These are phyloP conservation scores for Leucaena leucocephala DNA, from an alignment of 306 rosid species.

Conservation along the genomic window DNA sequence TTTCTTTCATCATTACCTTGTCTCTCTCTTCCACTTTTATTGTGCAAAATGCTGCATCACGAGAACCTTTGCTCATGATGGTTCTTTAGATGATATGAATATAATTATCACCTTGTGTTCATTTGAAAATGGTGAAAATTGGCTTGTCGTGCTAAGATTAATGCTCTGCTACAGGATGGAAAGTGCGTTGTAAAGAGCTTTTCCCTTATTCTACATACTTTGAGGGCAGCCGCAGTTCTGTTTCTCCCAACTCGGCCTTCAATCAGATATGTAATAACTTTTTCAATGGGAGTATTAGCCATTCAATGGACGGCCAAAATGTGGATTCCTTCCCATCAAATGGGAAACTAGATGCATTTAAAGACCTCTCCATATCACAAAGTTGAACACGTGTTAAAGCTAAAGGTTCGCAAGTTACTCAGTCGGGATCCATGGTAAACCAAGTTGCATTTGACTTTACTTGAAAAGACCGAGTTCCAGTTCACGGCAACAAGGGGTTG, in stretches of 20 bases:
- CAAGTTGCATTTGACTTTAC: slow-evolving; percentile 32
- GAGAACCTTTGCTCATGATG: not conserved
- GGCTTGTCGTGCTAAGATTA: slow-evolving; percentile 13
- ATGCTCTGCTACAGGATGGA: slow-evolving; percentile 73
- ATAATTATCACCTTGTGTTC: not conserved
- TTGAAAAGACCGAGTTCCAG: slow-evolving; percentile 31
- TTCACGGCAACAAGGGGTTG: slow-evolving; percentile 29
- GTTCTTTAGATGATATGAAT: not conserved
- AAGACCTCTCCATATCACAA: slow-evolving; percentile 55
- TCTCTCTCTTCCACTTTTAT: not conserved
- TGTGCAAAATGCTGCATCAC: slow-evolving; percentile 4
- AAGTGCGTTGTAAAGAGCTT: slow-evolving; percentile 64
- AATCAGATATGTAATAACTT: slow-evolving; percentile 48
- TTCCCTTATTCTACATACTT: slow-evolving; percentile 83
- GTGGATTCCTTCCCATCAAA: slow-evolving; percentile 53
- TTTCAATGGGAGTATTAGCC: slow-evolving; percentile 58
- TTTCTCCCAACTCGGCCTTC: slow-evolving; percentile 57
- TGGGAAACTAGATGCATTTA: slow-evolving; percentile 73
- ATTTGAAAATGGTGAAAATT: slow-evolving; percentile 30
- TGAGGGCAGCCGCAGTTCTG: slow-evolving; percentile 76
- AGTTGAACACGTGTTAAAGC: slow-evolving; percentile 13
- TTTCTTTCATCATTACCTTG: not conserved
- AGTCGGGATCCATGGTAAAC: slow-evolving; percentile 30
- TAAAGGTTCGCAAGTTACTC: slow-evolving; percentile 12
- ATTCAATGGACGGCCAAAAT: slow-evolving; percentile 35